Base-by-base conservation (phyloP, 2,329 filamentous ascomycete genomes). In the Ophiocordyceps polyrhachis-furcata region DNA sequence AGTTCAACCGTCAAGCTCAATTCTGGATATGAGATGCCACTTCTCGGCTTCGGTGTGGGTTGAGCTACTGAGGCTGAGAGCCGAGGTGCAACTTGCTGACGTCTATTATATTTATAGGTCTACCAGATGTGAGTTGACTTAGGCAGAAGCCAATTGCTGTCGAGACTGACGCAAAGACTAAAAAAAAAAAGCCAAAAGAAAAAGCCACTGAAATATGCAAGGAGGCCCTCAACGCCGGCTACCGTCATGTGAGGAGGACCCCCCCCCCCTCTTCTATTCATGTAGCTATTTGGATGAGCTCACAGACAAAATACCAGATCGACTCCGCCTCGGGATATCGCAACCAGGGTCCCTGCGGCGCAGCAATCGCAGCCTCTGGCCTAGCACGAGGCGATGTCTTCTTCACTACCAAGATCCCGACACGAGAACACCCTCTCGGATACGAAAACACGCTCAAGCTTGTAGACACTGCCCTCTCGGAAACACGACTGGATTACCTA, bases 361-460 rank as follows among this genome's bases (percentile, higher is more conserved):
- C 61, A 7, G 64, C 65, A 32, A 65, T 74, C 46, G 53, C 61
- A 4, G 56, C 58, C 7, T 60, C 63, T 40, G 61, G 58, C 19
- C 46, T 71, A 5, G 59, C 67, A 7, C 65, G 71, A 42, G 60
- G 62, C 25, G 59, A 71, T 2, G 58, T 75, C 56, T 74, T 70
- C 62, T 74, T 73, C 60, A 74, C 71, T 31, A 68, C 69, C 50
- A 76, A 76, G 56, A 62, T 76, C 17, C 68, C 69, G n/a, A 50
- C 58, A n/a, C 53, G 57, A 5, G 53, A 53, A 35, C 49, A 54
- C 43, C 59, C 59, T 0, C 51, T 70, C 29, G 60, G 60, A 49
- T 91, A 89, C 54, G 70, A 79, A 14, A 71, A 66, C 46, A 71
- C 81, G 20, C 78, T 76, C 58, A 66, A 67, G 15, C 72, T 78